These are phyloP conservation scores for Ogataea ganodermae DNA, from an alignment of 805 yeast species.

Conservation along the genomic window DNA sequence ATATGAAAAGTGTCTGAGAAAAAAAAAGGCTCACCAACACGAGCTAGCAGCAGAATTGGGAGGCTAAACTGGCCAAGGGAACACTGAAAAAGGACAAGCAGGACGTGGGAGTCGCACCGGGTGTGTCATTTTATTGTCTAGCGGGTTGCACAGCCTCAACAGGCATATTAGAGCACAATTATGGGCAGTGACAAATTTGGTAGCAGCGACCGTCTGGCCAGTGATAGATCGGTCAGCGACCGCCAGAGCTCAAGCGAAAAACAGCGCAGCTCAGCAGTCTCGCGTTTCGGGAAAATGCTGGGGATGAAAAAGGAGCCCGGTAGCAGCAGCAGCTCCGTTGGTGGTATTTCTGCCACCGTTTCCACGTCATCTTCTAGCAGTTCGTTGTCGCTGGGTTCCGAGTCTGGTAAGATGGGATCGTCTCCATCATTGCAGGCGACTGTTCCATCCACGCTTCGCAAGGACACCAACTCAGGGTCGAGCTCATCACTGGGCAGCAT, in stretches of 20 bases:
- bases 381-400: slow-evolving; percentile 14
- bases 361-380: slow-evolving; percentile 13
- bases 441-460: slow-evolving; percentile 12
- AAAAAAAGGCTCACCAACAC: neutral
- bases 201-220: slow-evolving; percentile 1
- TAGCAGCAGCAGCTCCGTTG: neutral
- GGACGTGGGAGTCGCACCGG: slow-evolving; percentile 3
- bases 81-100: neutral
- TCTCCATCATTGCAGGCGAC: slow-evolving; percentile 3
- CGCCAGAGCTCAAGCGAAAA: slow-evolving; percentile 8
- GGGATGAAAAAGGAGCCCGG: slow-evolving; percentile 16
- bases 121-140: slow-evolving; percentile 1
- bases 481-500: slow-evolving; percentile 12
- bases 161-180: slow-evolving; percentile 5
- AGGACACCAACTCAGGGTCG: slow-evolving; percentile 8
- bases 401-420: slow-evolving; percentile 1
- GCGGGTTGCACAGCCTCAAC: slow-evolving; percentile 8
- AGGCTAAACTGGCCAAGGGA: neutral
- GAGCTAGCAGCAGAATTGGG: neutral
- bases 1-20: neutral
- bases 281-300: slow-evolving; percentile 28
- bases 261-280: slow-evolving; percentile 24
- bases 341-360: slow-evolving; percentile 2
- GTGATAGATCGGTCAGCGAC: slow-evolving; percentile 3
- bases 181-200: slow-evolving; percentile 6